Conservation (phyloP, 305 asterid genomes). For the Plantago rigida region DNA sequence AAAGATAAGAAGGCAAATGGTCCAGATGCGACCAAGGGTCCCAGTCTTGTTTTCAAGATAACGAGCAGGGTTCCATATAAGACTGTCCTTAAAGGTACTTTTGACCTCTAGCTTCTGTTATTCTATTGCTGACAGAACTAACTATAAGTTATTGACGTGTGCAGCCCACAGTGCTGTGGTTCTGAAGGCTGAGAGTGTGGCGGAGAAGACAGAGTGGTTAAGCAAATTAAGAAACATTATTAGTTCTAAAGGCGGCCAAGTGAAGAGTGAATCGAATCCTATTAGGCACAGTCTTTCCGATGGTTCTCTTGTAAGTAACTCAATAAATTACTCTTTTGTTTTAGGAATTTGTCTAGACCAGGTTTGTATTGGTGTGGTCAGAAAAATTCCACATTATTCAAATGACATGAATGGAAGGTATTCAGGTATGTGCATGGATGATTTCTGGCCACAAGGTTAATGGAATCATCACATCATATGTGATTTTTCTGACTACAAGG, state of each 20-base stretch:
- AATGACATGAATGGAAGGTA: too few species aligned
- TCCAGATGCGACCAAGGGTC: conserved; percentile 62
- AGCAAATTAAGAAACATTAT: conserved; percentile 61
- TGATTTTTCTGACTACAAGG: too few species aligned
- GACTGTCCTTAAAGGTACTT: conserved; percentile 77
- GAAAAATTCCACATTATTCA: too few species aligned
- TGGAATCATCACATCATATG: too few species aligned
- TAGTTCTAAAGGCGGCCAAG: conserved; percentile 89
- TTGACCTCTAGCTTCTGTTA: neutral
- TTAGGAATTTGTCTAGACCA: neutral
- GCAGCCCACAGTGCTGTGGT: conserved; percentile 89
- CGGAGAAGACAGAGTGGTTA: conserved; percentile 80
- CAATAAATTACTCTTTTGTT: neutral
- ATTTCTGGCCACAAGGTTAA: too few species aligned
- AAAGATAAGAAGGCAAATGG: conserved; percentile 87
- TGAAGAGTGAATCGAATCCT: conserved; percentile 67
- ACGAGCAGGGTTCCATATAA: conserved; percentile 80
- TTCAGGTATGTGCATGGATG: too few species aligned
- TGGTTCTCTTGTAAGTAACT: conserved; percentile 78
- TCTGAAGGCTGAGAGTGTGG: conserved; percentile 77
- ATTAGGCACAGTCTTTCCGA: conserved; percentile 80
- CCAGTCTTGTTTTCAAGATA: conserved; percentile 69
- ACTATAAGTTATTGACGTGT: neutral
- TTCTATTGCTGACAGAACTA: too few species aligned
- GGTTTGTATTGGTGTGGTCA: too few species aligned